Evolutionary conservation across 2,329 filamentous ascomycete genomes (phyloP).

Genomic region (Aspergillus sojae): DNA sequence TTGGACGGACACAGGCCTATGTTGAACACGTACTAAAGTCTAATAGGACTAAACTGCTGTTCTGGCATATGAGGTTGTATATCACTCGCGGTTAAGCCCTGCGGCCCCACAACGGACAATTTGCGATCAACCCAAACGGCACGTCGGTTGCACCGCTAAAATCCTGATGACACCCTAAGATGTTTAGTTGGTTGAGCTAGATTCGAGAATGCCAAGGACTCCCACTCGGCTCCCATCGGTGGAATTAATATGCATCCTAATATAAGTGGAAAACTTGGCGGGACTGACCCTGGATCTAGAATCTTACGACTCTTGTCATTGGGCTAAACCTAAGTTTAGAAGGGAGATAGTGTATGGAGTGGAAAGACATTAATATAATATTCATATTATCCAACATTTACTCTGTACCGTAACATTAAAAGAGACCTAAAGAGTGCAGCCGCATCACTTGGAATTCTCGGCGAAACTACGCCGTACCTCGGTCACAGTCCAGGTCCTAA

Average conservation of each 20-base stretch:
- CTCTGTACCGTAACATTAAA: not conserved
- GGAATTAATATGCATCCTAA: not conserved
- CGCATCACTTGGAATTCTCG: not conserved
- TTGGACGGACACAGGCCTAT: too few relatives aligned
- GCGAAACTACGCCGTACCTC: slow-evolving; percentile 14
- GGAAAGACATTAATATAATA: not conserved
- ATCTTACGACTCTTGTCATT: not conserved
- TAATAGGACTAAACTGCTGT: not conserved
- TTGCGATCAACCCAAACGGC: not conserved
- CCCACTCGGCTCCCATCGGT: not conserved
- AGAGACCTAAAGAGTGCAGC: not conserved
- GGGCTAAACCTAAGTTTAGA: not conserved
- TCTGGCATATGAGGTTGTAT: too few relatives aligned
- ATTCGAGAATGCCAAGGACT: not conserved
- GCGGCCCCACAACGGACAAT: not conserved
- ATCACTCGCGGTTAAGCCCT: too few relatives aligned
- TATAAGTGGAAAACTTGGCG: not conserved
- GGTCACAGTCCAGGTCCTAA: slow-evolving; percentile 27
- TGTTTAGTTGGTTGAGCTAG: not conserved
- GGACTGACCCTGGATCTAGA: not conserved
- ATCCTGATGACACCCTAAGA: not conserved
- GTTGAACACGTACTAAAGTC: not conserved
- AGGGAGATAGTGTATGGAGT: not conserved
- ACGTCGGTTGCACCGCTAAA: not conserved
- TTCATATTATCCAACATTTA: not conserved